phyloP scores from a whole-genome alignment of 73 alveolate genomes.

The Blepharisma stoltei region DNA sequence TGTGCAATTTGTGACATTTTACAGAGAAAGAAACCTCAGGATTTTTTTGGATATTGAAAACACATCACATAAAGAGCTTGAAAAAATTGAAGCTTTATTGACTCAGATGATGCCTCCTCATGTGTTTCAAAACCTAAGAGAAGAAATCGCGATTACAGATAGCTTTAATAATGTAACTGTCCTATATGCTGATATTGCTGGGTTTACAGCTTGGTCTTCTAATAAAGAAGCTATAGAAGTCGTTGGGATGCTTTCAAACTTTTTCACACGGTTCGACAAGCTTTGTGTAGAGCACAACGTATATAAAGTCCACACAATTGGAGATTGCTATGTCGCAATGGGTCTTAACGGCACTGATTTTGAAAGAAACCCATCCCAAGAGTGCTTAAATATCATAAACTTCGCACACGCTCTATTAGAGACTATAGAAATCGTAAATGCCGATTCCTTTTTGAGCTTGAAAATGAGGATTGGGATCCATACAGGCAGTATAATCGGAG shows the following conservation, averaged over 20 bases:
- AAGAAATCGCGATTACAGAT: conserved; percentile 70
- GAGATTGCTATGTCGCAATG: conserved; percentile 96
- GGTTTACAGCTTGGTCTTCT: conserved; percentile 72
- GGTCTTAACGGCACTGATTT: conserved; percentile 73
- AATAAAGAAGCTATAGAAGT: conserved; percentile 83
- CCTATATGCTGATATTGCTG: conserved; percentile 90
- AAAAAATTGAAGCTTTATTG: conserved; percentile 13
- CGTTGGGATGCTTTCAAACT: conserved; percentile 78
- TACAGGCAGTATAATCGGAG: neutral
- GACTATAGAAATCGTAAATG: neutral
- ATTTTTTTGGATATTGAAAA: neutral
- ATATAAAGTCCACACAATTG: conserved; percentile 96
- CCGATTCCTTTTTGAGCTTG: neutral
- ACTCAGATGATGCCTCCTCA: conserved; percentile 28
- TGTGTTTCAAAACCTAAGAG: conserved; percentile 54
- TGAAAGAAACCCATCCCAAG: neutral
- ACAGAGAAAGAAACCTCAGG: neutral
- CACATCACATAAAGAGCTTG: conserved; percentile 22
- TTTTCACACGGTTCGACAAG: conserved; percentile 89
- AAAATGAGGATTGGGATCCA: conserved; percentile 26
- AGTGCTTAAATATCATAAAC: conserved; percentile 2
- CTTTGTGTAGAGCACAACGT: conserved; percentile 84
- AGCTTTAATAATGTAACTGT: conserved; percentile 82
- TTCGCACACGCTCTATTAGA: conserved; percentile 8
- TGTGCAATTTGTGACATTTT: neutral